These are phyloP conservation scores for Lignosus rhinocerotis DNA, from an alignment of 1,284 basidiomycete genomes.

Conservation along the genomic window DNA sequence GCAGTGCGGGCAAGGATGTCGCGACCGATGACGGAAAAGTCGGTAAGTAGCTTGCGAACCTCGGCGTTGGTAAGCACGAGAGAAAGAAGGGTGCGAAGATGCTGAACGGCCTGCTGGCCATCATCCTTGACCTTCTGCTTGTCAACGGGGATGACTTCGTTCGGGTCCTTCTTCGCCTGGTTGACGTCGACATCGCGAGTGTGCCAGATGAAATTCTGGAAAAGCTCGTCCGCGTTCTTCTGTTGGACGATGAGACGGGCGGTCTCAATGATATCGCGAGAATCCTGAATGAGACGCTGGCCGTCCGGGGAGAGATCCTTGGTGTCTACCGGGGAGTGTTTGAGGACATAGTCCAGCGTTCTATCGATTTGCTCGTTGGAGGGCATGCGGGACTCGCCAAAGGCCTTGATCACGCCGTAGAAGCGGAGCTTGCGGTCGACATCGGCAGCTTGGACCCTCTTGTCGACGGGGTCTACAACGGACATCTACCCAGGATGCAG, in stretches of 20 bases:
- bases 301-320: slow-evolving; percentile 76
- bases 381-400: slow-evolving; percentile 78
- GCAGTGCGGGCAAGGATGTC: slow-evolving; percentile 84
- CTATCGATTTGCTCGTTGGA: slow-evolving; percentile 80
- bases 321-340: slow-evolving; percentile 68
- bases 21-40: slow-evolving; percentile 82
- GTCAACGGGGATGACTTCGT: slow-evolving; percentile 50
- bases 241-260: slow-evolving; percentile 66
- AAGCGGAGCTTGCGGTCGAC: slow-evolving; percentile 71
- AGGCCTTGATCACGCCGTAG: slow-evolving; percentile 78
- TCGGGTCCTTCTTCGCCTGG: slow-evolving; percentile 43
- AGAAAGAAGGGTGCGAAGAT: slow-evolving; percentile 83
- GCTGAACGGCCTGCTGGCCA: slow-evolving; percentile 65
- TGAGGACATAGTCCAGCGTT: slow-evolving; percentile 67
- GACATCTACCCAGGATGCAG: slow-evolving; percentile 36
- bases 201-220: slow-evolving; percentile 85
- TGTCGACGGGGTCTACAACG: slow-evolving; percentile 61
- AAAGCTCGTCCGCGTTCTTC: slow-evolving; percentile 89
- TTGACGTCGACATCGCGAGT: slow-evolving; percentile 59
- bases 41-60: slow-evolving; percentile 85
- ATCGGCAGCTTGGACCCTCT: slow-evolving; percentile 53
- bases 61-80: slow-evolving; percentile 91
- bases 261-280: slow-evolving; percentile 73
- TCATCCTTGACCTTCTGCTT: slow-evolving; percentile 61
- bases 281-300: slow-evolving; percentile 73